A percentile compares a stretch with the other conserved stretches of the same genome.
Conservation (phyloP, 2,329 filamentous ascomycete species). For the Pochonia chlamydosporia region DNA sequence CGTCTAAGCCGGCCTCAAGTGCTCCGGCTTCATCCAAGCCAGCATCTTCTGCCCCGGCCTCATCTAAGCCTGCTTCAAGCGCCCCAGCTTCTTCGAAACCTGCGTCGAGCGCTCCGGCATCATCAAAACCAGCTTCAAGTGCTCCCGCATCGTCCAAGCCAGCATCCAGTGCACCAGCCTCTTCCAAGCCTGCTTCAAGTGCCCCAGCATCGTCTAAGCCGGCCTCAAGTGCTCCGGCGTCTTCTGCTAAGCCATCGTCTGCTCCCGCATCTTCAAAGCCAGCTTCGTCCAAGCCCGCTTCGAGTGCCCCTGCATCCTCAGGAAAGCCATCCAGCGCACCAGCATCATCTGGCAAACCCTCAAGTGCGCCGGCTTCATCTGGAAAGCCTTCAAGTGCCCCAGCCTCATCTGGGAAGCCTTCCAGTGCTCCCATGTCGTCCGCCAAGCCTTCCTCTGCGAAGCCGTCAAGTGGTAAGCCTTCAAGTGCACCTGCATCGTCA, state of each 20-base stretch:
- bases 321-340: background rate
- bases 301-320: background rate
- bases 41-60: background rate
- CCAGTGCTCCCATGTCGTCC: background rate
- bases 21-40: background rate
- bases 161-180: background rate
- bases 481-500: background rate
- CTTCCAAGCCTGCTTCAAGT: background rate
- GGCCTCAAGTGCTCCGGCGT: background rate
- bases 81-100: background rate
- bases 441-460: background rate
- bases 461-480: no score
- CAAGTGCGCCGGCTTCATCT: background rate
- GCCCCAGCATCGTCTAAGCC: background rate
- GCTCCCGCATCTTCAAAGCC: background rate
- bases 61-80: background rate
- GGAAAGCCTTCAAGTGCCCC: background rate
- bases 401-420: background rate
- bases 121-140: no score
- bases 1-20: background rate
- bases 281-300: no score
- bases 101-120: background rate
- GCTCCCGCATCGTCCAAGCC: background rate
- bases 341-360: no score
- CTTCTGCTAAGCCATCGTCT: background rate